Base-by-base conservation (phyloP, 148 eudicot species). In the Gaultheria prostrata region DNA sequence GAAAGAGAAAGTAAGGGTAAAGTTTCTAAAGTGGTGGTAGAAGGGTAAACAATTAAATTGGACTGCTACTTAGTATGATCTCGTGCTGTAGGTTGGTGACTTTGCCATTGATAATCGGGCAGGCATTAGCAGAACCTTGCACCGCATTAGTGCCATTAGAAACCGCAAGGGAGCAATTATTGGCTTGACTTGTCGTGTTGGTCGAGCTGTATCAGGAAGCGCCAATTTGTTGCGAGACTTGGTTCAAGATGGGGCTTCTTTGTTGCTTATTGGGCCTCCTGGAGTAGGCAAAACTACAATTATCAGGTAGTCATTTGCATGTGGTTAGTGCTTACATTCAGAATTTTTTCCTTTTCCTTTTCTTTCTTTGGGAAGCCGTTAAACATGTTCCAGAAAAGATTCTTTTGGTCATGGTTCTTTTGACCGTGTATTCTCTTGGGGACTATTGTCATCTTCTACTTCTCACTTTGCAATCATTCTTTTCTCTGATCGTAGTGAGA, bases 251-350 rank as follows among this genome's bases (percentile, higher is more conserved):
- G 99, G 99, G 72, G 97, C 94, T 87, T 97, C 99, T 26, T 85
- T 97, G 87, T 88, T 97, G 89, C 94, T 97, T 71, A 97, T 97
- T 85, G 99, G 99, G 56, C 99, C 99, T 89, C 99, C 99, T 7
- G 99, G 99, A 83, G 99, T 97, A 78, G 99, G 99, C 49, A 97
- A 97, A 89, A 97, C 99, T 54, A 97, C 99, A 26, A 89, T 97
- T 79, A 97, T 97, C 87, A 94, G 99, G 99, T 94, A 73, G 87
- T 70, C 54, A 39, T 73, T 73, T 14, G 28, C n/a, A 30, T 65
- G 7, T 61, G 15, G 51, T 57, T 10, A n/a, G 7, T 61, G 15
- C 71, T 57, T 10, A n/a, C 39, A 49, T 61, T 61, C 39, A 4
- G 15, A 79, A 33, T 10, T 6, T 54, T 32, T 35, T 48, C 3